Conservation (phyloP, 2,329 filamentous ascomycete species). For the Trichoderma sp. region DNA sequence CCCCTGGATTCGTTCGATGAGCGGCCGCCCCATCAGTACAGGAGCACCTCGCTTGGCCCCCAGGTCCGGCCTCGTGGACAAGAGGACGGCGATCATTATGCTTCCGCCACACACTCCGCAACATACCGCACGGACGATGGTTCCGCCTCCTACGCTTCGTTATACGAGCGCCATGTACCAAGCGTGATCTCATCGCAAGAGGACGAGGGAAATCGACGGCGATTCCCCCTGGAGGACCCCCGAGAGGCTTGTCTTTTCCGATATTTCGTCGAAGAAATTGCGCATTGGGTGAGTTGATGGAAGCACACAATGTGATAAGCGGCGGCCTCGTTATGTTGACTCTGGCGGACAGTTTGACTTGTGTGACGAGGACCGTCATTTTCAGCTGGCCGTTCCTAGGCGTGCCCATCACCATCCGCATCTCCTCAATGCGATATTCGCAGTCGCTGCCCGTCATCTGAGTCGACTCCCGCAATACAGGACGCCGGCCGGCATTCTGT, state of each 20-base stretch:
- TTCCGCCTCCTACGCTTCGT: slow-evolving; percentile 12
- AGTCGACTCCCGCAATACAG: slow-evolving; percentile 45
- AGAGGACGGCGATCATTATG: slow-evolving; percentile 1
- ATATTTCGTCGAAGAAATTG: slow-evolving; percentile 46
- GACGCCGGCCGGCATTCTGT: slow-evolving; percentile 41
- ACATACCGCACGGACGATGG: background rate
- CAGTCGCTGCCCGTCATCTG: slow-evolving; percentile 45
- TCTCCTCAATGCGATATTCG: slow-evolving; percentile 46
- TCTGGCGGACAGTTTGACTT: slow-evolving; percentile 42
- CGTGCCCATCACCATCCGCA: slow-evolving; percentile 43
- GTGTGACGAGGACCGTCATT: slow-evolving; percentile 46
- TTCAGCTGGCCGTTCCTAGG: slow-evolving; percentile 44
- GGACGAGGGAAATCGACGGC: slow-evolving; percentile 17
- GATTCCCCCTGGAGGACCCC: slow-evolving; percentile 40
- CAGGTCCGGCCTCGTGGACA: slow-evolving; percentile 11
- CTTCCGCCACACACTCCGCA: background rate
- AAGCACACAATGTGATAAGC: background rate
- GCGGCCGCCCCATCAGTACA: background rate
- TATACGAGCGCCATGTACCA: slow-evolving; percentile 11
- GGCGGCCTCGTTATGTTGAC: background rate
- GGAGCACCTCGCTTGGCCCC: slow-evolving; percentile 15
- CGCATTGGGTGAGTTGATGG: slow-evolving; percentile 41
- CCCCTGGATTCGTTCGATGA: background rate
- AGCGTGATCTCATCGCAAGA: slow-evolving; percentile 14
- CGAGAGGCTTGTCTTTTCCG: slow-evolving; percentile 45